phyloP scores from a whole-genome alignment of 768 basidiomycete genomes.

The Lyophyllum atratum region DNA sequence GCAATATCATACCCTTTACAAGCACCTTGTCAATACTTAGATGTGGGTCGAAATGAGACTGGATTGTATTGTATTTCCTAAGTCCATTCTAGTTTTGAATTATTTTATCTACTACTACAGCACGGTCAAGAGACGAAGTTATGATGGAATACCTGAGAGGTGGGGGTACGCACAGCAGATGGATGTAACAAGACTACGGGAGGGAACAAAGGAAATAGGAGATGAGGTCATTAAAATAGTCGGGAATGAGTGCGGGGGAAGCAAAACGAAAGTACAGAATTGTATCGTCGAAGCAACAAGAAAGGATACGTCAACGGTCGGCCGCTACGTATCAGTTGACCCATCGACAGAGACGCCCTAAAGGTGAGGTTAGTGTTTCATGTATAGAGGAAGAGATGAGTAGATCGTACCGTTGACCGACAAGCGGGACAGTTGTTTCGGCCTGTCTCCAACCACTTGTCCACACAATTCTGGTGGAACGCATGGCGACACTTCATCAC shows the following conservation, averaged over 20 bases:
- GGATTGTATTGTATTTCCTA: neutral
- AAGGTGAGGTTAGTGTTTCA: neutral
- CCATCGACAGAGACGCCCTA: constrained; percentile 35
- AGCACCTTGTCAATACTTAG: neutral
- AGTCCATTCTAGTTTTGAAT: constrained; percentile 4
- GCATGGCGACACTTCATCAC: constrained; percentile 82
- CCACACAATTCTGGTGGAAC: constrained; percentile 90
- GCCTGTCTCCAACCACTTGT: constrained; percentile 84
- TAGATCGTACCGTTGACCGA: constrained; percentile 62
- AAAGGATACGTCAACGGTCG: neutral
- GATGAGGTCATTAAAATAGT: neutral
- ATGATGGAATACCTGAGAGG: constrained; percentile 1
- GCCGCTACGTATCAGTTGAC: neutral
- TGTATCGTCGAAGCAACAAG: neutral
- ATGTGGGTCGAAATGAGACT: neutral
- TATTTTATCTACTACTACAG: constrained; percentile 5
- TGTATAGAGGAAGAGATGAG: neutral
- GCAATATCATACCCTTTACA: neutral
- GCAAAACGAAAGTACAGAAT: neutral
- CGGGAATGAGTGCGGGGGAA: neutral
- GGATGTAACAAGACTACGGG: constrained; percentile 1
- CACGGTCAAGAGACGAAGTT: neutral
- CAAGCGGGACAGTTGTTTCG: constrained; percentile 93
- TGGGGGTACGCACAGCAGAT: neutral
- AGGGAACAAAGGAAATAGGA: neutral